These are phyloP conservation scores for Catharanthus roseus DNA, from an alignment of 257 asterid species.

Conservation along the genomic window DNA sequence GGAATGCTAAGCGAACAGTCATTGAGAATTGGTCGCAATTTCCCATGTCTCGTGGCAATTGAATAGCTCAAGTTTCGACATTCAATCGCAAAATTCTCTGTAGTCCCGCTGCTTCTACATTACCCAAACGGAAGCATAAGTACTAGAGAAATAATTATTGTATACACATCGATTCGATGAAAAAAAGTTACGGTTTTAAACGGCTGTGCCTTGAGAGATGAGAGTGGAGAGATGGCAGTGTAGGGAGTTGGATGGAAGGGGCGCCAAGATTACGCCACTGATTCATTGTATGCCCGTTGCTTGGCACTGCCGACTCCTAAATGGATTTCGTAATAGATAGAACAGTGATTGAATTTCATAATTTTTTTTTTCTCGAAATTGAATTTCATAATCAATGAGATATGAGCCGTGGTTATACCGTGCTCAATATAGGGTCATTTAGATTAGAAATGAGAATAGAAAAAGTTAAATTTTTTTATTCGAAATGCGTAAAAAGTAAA, in stretches of 20 bases:
- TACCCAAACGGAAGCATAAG: background rate
- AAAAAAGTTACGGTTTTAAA: background rate
- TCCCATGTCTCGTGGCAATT: constrained; percentile 42
- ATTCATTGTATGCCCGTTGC: constrained; percentile 30
- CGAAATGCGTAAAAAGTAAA: too few species aligned
- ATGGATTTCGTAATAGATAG: too few species aligned
- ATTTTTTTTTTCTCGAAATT: too few species aligned
- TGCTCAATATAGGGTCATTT: too few species aligned
- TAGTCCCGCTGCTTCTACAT: constrained; percentile 28
- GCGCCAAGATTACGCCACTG: constrained; percentile 32
- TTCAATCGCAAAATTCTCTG: constrained; percentile 46
- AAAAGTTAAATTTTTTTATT: too few species aligned
- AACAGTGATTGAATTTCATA: too few species aligned
- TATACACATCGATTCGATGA: background rate
- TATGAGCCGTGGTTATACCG: too few species aligned
- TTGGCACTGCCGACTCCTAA: background rate
- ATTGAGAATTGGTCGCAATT: constrained; percentile 48
- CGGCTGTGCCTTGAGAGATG: constrained; percentile 24
- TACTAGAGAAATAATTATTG: background rate
- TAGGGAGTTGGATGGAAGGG: constrained; percentile 36
- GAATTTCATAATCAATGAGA: too few species aligned
- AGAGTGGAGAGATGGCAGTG: constrained; percentile 15
- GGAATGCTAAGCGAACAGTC: constrained; percentile 75
- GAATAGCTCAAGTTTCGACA: constrained; percentile 66
- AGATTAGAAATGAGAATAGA: too few species aligned